phyloP scores from a whole-genome alignment of 352 stramenopile genomes.

The Pythium coloratum region DNA sequence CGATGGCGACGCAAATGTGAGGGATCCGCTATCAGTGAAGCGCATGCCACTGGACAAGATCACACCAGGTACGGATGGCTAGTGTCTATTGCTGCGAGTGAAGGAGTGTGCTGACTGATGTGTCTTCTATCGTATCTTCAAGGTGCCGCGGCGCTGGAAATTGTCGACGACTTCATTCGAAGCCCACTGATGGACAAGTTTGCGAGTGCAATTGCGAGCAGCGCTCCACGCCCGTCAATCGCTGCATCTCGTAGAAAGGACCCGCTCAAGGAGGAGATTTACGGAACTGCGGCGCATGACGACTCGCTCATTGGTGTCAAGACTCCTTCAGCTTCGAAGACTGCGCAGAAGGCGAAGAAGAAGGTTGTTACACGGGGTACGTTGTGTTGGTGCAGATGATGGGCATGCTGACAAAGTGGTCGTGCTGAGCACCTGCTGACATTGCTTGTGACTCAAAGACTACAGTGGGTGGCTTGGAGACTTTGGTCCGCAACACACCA shows the following conservation, averaged over 20 bases:
- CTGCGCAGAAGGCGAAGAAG: neutral
- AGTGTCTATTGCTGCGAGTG: neutral
- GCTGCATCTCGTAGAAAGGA: constrained; percentile 24
- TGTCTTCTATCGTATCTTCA: neutral
- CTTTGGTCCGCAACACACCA: constrained; percentile 72
- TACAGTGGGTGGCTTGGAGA: constrained; percentile 79
- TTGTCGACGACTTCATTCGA: constrained; percentile 78
- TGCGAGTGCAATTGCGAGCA: constrained; percentile 16
- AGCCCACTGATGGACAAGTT: constrained; percentile 78
- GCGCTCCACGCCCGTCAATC: neutral
- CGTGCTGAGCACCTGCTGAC: neutral
- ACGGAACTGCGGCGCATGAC: constrained; percentile 43
- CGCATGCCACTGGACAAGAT: constrained; percentile 54
- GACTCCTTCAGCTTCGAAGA: neutral
- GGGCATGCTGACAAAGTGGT: neutral
- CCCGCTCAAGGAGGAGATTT: constrained; percentile 62
- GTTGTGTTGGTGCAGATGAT: neutral
- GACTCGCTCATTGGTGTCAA: constrained; percentile 53
- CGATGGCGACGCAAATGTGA: neutral
- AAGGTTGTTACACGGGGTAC: neutral
- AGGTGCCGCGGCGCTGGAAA: constrained; percentile 78
- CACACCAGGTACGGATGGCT: constrained; percentile 42
- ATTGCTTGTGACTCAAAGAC: constrained; percentile 26
- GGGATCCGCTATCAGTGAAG: constrained; percentile 8
- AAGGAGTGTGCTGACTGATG: neutral